phyloP scores from a whole-genome alignment of 2,329 filamentous ascomycete species.

The Monascus ruber region DNA sequence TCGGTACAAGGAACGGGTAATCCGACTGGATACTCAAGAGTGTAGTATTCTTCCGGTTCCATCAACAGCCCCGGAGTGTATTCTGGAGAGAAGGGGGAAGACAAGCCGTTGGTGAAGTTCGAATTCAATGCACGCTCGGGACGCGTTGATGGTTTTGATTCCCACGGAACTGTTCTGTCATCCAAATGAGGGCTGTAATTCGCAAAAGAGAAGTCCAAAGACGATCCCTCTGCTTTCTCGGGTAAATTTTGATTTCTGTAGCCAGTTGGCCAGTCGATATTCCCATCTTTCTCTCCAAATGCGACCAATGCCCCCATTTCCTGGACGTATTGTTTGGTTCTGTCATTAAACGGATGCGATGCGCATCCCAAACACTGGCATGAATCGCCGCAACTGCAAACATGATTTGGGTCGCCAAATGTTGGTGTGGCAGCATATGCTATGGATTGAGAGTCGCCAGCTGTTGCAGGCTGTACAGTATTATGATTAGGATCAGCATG shows the following conservation, averaged over 20 bases:
- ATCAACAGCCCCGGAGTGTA: slow-evolving; percentile 20
- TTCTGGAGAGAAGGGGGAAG: slow-evolving; percentile 13
- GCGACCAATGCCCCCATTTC: slow-evolving; percentile 35
- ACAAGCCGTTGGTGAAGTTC: slow-evolving; percentile 12
- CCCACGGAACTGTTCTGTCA: slow-evolving; percentile 4
- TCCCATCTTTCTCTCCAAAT: slow-evolving; percentile 18
- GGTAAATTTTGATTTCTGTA: slow-evolving; percentile 12
- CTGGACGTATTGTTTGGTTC: slow-evolving; percentile 34
- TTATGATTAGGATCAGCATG: slow-evolving; percentile 8
- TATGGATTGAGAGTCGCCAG: slow-evolving; percentile 3
- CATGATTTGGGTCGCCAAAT: slow-evolving; percentile 15
- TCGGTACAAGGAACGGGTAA: slow-evolving; percentile 34
- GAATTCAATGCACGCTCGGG: slow-evolving; percentile 9
- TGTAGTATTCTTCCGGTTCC: slow-evolving; percentile 32
- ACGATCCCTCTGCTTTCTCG: slow-evolving; percentile 5
- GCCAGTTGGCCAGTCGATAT: slow-evolving; percentile 8
- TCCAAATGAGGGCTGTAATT: slow-evolving; percentile 7
- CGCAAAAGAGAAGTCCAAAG: slow-evolving; percentile 11
- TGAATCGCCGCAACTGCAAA: slow-evolving; percentile 33
- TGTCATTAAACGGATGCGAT: slow-evolving; percentile 36
- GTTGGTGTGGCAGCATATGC: slow-evolving; percentile 4
- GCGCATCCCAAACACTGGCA: slow-evolving; percentile 38
- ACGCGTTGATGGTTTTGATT: slow-evolving; percentile 10
- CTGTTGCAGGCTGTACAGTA: slow-evolving; percentile 7
- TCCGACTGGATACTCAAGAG: slow-evolving; percentile 30